Evolutionary conservation across 441 rosid species (phyloP), one percentile per base, ranked within the genome.

Genomic region (Croton setiger): DNA sequence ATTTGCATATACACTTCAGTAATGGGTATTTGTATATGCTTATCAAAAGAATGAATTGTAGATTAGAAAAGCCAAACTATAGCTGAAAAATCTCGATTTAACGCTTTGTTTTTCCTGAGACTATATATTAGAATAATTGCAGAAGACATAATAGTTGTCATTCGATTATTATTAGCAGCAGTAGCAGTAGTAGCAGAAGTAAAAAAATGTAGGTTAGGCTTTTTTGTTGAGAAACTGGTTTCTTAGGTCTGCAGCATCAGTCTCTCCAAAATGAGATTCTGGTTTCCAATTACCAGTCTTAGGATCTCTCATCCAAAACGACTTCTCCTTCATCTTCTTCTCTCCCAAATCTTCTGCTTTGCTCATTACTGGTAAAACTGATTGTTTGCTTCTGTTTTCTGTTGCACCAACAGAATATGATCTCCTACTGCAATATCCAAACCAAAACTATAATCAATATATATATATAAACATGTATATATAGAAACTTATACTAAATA

Each of bases 211-310:
- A 27, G 31, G 2, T 17, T 52, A 44, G 4, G 51, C 17, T 43
- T 79, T 74, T 67, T 66, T 79, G 5, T 80, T 5, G 31, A 81
- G 79, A 6, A 74, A 15, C 55, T 77, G 78, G 41, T 76, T 75
- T 72, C 88, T 78, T 27, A 79, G 60, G 7, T 81, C 87, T 13
- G 78, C 87, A 39, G 17, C 82, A 70, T 81, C 85, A 69, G 43
- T 56, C 21, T 76, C 73, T 37, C 66, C 71, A 49, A 84, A 81
- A 52, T 82, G 88, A 68, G 23, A 71, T 78, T 82, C 91, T 0
- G 88, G 91, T 27, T 81, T 75, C 88, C 88, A 83, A 65, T 84
- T 78, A 9, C 91, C 91, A 1, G 82, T 86, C 77, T 76, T 81
- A 2, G 88, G 91, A 72, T 84, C 87, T 64, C 71, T 82, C 88